Base-by-base conservation (phyloP, 768 basidiomycete genomes). In the Pleurotus platypus region DNA sequence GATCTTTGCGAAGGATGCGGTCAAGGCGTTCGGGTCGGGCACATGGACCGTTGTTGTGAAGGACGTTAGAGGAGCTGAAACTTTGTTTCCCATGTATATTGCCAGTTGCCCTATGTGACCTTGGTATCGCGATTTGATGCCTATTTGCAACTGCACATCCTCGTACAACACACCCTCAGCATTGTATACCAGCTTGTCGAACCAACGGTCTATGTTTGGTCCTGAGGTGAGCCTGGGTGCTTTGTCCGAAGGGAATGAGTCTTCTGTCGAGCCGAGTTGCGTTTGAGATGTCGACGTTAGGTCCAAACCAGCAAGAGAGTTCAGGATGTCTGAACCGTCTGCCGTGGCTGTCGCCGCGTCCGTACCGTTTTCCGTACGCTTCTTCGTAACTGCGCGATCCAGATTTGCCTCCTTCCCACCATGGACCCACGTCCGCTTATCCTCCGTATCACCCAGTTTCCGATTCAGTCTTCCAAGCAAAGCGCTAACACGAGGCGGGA, bases 111-210 rank as follows among this genome's bases (percentile, higher is more conserved):
- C 97, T 39, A 94, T 82, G 65, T 96, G 90, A 13, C 92, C 90
- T 69, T 98, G 96, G 70, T 91, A 99, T 65, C 94, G 89, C 27
- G 94, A 94, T 75, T 98, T 99, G 75, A 98, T 72, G 35, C 97
- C 97, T 53, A 99, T 84, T 68, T 98, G 96, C 45, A 99, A 83
- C 71, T 96, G 92, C 7, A 91, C 83, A 63, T 98, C 96, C 71
- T 99, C 97, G 71, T 92, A 98, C 11, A 99, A 79, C 35, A 98
- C 85, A 46, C 97, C 97, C 60, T 98, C 97, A 13, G 80, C 69
- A 26, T 73, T 78, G 70, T 86, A 93, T 1, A 81, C 86, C 27
- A 98, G 79, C 62, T 91, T 90, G 61, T 90, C 87, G 67, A 88
- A 90, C 94, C 92, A 95, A 61, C 86, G 88, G 59, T 95, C 92